Percentiles rank a stretch among this genome's conserved stretches.
Conservation (phyloP, 2,329 filamentous ascomycete species). For the Monosporascus sp. region DNA sequence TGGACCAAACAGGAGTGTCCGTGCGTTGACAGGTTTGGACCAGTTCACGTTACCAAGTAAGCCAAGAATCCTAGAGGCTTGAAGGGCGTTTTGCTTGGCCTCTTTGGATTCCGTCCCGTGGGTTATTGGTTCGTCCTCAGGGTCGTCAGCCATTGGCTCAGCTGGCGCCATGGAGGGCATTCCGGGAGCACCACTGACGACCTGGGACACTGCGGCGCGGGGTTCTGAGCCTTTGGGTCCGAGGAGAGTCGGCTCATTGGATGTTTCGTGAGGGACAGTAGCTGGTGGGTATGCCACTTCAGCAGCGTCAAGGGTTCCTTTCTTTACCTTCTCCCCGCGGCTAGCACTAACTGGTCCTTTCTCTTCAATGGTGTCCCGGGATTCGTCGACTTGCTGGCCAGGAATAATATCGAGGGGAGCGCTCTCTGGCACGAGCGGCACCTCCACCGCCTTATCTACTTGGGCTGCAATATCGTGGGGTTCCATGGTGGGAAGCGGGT, state of each 20-base stretch:
- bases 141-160: constrained; percentile 8
- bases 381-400: neutral
- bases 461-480: constrained; percentile 13
- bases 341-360: too few relatives aligned
- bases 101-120: constrained; percentile 18
- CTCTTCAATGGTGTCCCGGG: neutral
- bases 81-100: constrained; percentile 2
- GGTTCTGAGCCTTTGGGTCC: neutral
- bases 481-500: constrained; percentile 13
- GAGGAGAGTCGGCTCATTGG: neutral
- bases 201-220: neutral
- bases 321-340: neutral
- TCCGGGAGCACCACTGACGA: neutral
- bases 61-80: neutral
- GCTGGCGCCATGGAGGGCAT: constrained; percentile 1
- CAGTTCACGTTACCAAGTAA: neutral
- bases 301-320: neutral
- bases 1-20: neutral
- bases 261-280: neutral
- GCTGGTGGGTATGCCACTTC: neutral
- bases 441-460: constrained; percentile 10
- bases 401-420: constrained; percentile 5
- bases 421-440: constrained; percentile 2
- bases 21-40: neutral
- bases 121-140: constrained; percentile 7